phyloP scores from a whole-genome alignment of 345 rosid genomes.

The Dipteronia sinensis region DNA sequence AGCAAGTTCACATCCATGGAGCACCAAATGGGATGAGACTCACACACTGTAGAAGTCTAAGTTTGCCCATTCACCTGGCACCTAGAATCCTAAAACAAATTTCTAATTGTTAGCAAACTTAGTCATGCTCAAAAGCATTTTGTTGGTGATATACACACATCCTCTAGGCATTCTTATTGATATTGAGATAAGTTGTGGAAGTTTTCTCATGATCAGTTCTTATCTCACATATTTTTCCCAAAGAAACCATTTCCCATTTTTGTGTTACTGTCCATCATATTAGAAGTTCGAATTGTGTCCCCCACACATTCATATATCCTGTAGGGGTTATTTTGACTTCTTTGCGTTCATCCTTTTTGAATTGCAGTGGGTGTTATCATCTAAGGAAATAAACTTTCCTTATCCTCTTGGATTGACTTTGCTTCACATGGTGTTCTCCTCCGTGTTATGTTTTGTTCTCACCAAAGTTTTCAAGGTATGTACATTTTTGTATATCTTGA shows the following conservation, averaged over 20 bases:
- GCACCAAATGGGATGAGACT: too few species aligned
- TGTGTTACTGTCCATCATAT: background rate
- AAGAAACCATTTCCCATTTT: background rate
- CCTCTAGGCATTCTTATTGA: too few species aligned
- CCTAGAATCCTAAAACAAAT: too few species aligned
- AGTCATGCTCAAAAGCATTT: too few species aligned
- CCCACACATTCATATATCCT: background rate
- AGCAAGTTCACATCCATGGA: too few species aligned
- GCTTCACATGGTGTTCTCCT: conserved; percentile 93
- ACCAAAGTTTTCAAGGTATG: conserved; percentile 84
- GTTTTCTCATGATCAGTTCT: background rate
- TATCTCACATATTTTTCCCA: background rate
- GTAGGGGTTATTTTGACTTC: background rate
- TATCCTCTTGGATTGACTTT: conserved; percentile 97
- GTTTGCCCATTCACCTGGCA: too few species aligned
- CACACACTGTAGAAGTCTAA: too few species aligned
- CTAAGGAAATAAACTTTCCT: conserved; percentile 95
- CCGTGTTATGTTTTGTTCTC: conserved; percentile 78
- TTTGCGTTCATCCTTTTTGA: conserved; percentile 9
- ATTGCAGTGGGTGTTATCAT: conserved; percentile 95
- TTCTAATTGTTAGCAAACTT: too few species aligned
- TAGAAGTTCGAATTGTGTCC: background rate
- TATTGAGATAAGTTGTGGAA: too few species aligned
- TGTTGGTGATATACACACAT: too few species aligned
- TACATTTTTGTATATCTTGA: conserved; percentile 9